phyloP scores from a whole-genome alignment of 2,329 filamentous ascomycete species.

The Acrocalymma vagum region DNA sequence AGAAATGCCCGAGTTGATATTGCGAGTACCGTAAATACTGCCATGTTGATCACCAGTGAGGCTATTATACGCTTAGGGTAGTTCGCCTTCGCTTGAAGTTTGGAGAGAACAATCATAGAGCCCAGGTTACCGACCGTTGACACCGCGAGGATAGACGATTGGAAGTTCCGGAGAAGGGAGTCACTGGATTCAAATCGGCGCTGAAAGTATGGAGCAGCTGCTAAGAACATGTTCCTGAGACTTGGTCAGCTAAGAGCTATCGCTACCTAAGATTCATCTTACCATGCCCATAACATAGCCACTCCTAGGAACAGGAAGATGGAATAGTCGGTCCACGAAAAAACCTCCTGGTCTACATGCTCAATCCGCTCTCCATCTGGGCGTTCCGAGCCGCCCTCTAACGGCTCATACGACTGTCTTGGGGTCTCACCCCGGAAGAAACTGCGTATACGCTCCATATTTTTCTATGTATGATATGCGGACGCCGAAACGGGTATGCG shows the following conservation, averaged over 20 bases:
- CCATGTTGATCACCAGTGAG: constrained; percentile 79
- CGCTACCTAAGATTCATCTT: constrained; percentile 48
- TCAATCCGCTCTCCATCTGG: constrained; percentile 45
- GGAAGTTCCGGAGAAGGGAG: constrained; percentile 82
- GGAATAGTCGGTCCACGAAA: constrained; percentile 86
- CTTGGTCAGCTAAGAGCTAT: constrained; percentile 16
- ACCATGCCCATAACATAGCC: constrained; percentile 98
- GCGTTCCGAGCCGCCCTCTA: constrained; percentile 46
- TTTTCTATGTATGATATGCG: too few species aligned
- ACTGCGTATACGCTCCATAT: constrained; percentile 47
- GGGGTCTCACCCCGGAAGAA: constrained; percentile 38
- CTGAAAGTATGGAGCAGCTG: constrained; percentile 92
- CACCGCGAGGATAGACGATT: constrained; percentile 86
- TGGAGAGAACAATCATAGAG: constrained; percentile 78
- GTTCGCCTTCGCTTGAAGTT: constrained; percentile 81
- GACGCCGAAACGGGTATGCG: too few species aligned
- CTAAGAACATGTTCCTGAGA: constrained; percentile 95
- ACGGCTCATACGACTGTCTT: constrained; percentile 44
- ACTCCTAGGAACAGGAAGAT: constrained; percentile 88
- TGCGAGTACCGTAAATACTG: constrained; percentile 79
- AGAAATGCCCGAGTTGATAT: constrained; percentile 78
- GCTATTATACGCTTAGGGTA: constrained; percentile 87
- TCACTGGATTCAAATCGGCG: constrained; percentile 75
- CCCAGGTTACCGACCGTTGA: constrained; percentile 84
- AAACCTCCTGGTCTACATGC: constrained; percentile 50